These are phyloP conservation scores for Blepharisma japonicum DNA, from an alignment of 73 alveolate genomes.

Conservation along the genomic window DNA sequence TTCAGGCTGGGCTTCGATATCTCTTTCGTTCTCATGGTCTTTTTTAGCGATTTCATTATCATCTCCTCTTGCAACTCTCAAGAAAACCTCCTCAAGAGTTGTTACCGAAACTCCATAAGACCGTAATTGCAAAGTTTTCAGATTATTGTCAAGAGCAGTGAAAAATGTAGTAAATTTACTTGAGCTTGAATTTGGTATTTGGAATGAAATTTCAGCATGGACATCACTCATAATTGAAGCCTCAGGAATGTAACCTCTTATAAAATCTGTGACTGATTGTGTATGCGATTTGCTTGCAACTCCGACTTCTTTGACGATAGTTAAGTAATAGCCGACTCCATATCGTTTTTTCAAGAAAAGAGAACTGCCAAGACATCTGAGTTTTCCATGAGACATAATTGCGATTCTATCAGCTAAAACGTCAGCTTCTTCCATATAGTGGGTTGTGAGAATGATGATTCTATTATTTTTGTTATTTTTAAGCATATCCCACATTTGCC, in stretches of 20 bases:
- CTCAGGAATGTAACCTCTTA: constrained; percentile 33
- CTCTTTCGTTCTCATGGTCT: not conserved
- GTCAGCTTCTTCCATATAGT: constrained; percentile 78
- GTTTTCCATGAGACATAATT: constrained; percentile 71
- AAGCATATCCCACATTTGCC: constrained; percentile 90
- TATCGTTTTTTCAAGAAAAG: constrained; percentile 46
- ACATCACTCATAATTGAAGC: constrained; percentile 49
- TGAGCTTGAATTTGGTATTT: constrained; percentile 55
- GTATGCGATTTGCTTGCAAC: constrained; percentile 31
- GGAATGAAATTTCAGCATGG: constrained; percentile 61
- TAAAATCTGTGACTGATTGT: constrained; percentile 32
- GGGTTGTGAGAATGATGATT: constrained; percentile 73
- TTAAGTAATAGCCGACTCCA: constrained; percentile 81
- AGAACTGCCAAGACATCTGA: constrained; percentile 57
- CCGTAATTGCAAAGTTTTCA: constrained; percentile 62
- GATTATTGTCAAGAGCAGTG: constrained; percentile 61
- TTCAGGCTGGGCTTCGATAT: not conserved
- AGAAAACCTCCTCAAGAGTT: constrained; percentile 74
- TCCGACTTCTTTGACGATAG: constrained; percentile 58
- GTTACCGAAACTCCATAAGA: constrained; percentile 82
- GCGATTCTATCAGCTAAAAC: constrained; percentile 74
- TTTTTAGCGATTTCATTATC: constrained; percentile 33
- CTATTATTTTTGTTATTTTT: constrained; percentile 80
- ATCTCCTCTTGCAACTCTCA: constrained; percentile 61
- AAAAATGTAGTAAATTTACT: constrained; percentile 66